phyloP scores from a whole-genome alignment of 352 stramenopile genomes.

The Phytophthora pistaciae region DNA sequence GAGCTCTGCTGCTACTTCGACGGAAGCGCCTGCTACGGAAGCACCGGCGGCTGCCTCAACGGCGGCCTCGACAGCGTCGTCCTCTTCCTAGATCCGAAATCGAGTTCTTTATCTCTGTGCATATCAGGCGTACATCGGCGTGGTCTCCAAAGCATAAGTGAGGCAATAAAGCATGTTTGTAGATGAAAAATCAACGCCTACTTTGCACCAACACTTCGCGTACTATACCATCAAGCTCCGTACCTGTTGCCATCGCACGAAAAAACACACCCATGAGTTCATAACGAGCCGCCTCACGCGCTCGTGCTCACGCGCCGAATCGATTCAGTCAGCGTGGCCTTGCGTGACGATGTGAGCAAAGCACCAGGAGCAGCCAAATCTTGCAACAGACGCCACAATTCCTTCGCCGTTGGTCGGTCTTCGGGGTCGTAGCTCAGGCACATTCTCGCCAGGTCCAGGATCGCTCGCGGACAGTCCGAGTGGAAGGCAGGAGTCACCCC shows the following conservation, averaged over 20 bases:
- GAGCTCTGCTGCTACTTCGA: neutral
- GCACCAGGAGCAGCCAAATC: conserved; percentile 25
- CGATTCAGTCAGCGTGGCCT: conserved; percentile 33
- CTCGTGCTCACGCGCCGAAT: conserved; percentile 32
- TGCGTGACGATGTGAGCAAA: conserved; percentile 28
- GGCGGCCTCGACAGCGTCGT: conserved; percentile 6
- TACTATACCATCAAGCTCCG: neutral
- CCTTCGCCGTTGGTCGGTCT: conserved; percentile 59
- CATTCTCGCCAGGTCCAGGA: conserved; percentile 41
- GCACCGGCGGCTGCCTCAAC: conserved; percentile 9
- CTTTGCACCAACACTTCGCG: conserved; percentile 4
- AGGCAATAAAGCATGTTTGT: conserved; percentile 48
- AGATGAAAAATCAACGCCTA: conserved; percentile 22
- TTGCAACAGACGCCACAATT: conserved; percentile 47
- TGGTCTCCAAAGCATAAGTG: conserved; percentile 33
- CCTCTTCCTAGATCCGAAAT: conserved; percentile 35
- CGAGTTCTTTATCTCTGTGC: conserved; percentile 43
- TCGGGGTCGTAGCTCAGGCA: conserved; percentile 57
- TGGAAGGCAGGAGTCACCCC: conserved; percentile 47
- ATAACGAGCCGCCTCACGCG: conserved; percentile 11
- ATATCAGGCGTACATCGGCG: conserved; percentile 36
- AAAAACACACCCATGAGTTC: neutral
- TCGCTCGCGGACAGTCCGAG: conserved; percentile 40
- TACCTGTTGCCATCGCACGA: neutral
- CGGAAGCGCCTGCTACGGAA: neutral